Evolutionary conservation across 2,329 filamentous ascomycete genomes (phyloP).

Genomic region (Aspergillus arachidicola): DNA sequence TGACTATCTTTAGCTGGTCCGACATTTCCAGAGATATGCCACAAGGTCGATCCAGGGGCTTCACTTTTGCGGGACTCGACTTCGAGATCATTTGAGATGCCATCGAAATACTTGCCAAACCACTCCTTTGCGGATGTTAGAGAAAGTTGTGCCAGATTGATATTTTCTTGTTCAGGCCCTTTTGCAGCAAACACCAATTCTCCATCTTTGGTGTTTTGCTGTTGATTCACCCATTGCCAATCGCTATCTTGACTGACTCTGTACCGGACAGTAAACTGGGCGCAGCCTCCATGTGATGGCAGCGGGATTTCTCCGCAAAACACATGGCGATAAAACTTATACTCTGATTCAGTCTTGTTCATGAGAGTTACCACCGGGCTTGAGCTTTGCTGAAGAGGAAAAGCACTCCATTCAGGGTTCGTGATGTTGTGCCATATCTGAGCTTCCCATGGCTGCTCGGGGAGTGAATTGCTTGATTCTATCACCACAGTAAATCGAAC

Average conservation of each 20-base stretch:
- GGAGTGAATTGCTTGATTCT: conserved; percentile 61
- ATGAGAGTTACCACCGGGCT: conserved; percentile 32
- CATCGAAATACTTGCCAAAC: conserved; percentile 37
- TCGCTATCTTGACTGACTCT: conserved; percentile 37
- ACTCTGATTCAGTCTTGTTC: conserved; percentile 21
- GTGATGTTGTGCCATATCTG: conserved; percentile 72
- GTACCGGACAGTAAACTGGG: conserved; percentile 49
- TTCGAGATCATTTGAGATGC: conserved; percentile 36
- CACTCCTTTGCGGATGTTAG: conserved; percentile 16
- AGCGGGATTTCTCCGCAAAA: conserved; percentile 35
- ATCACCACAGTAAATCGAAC: conserved; percentile 70
- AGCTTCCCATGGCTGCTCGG: conserved; percentile 68
- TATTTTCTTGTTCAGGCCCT: conserved; percentile 10
- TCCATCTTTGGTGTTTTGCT: conserved; percentile 41
- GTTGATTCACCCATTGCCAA: conserved; percentile 51
- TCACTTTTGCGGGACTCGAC: conserved; percentile 42
- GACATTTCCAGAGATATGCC: conserved; percentile 60
- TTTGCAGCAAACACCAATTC: conserved; percentile 44
- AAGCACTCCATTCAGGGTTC: conserved; percentile 61
- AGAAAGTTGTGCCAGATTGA: conserved; percentile 6
- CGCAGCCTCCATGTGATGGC: conserved; percentile 31
- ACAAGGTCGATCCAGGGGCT: conserved; percentile 44
- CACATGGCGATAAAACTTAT: conserved; percentile 37
- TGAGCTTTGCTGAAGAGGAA: conserved; percentile 53
- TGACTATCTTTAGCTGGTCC: conserved; percentile 54